Conservation (phyloP, 208 protist genomes). For the Acanthamoeba castellanii region DNA sequence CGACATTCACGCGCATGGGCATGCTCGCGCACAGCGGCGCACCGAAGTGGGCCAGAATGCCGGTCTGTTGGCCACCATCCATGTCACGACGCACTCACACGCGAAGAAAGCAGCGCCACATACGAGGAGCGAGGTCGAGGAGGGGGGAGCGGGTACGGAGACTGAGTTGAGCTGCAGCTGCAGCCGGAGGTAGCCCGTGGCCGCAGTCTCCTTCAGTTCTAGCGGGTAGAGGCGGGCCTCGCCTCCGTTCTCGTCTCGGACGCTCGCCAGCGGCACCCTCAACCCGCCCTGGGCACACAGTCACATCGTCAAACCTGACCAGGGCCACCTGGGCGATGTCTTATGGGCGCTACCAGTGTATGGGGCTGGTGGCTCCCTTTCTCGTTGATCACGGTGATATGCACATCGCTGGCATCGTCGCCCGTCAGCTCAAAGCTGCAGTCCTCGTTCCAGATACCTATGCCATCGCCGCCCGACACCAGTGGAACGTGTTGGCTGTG, state of each 20-base stretch:
- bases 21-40: background rate
- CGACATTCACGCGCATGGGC: background rate
- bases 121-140: background rate
- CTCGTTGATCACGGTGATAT: background rate
- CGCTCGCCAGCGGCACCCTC: background rate
- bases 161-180: background rate
- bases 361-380: background rate
- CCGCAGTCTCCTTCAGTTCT: background rate
- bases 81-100: background rate
- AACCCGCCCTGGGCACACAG: background rate
- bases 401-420: background rate
- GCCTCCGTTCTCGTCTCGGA: background rate
- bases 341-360: background rate
- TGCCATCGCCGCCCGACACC: background rate
- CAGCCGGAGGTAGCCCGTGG: background rate
- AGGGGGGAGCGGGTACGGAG: background rate
- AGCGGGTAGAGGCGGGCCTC: background rate
- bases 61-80: background rate
- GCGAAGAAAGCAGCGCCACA: background rate
- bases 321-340: no score
- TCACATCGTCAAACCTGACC: no score
- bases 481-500: background rate
- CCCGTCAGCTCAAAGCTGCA: background rate
- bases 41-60: background rate
- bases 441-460: conserved; percentile 6